Evolutionary conservation across 2,329 filamentous ascomycete genomes (phyloP).

Genomic region (Cladophialophora yegresii): DNA sequence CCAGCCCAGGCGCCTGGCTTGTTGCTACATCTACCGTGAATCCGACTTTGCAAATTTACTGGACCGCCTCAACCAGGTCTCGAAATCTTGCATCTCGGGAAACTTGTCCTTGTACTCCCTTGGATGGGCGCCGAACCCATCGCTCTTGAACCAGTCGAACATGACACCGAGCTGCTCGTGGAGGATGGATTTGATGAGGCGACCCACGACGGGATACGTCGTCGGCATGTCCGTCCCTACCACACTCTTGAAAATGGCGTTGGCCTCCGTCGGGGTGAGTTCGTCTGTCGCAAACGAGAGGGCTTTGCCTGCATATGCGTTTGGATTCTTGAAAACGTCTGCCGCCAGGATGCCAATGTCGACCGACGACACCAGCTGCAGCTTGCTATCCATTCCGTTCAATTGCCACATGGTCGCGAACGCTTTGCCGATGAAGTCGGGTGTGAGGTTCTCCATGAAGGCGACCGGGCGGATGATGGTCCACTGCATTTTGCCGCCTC

Average conservation of each 20-base stretch:
- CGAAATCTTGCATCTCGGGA: constrained; percentile 51
- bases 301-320: constrained; percentile 44
- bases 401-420: constrained; percentile 35
- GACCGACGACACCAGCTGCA: constrained; percentile 46
- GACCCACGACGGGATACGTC: constrained; percentile 47
- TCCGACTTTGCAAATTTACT: constrained; percentile 9
- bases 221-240: constrained; percentile 34
- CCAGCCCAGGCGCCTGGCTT: background rate
- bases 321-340: constrained; percentile 48
- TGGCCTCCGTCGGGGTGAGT: constrained; percentile 43
- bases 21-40: background rate
- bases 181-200: constrained; percentile 46
- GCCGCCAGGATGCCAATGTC: constrained; percentile 54
- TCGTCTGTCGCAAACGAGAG: constrained; percentile 53
- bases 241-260: constrained; percentile 39
- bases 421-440: constrained; percentile 33
- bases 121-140: constrained; percentile 54
- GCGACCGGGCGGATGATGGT: constrained; percentile 37
- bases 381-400: constrained; percentile 43
- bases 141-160: constrained; percentile 53
- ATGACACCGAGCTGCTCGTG: constrained; percentile 49
- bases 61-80: constrained; percentile 49
- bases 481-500: constrained; percentile 30
- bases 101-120: constrained; percentile 45
- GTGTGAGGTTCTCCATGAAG: constrained; percentile 37